Evolutionary conservation across 2,329 filamentous ascomycete species (phyloP).

Genomic region (Xylaria multiplex): DNA sequence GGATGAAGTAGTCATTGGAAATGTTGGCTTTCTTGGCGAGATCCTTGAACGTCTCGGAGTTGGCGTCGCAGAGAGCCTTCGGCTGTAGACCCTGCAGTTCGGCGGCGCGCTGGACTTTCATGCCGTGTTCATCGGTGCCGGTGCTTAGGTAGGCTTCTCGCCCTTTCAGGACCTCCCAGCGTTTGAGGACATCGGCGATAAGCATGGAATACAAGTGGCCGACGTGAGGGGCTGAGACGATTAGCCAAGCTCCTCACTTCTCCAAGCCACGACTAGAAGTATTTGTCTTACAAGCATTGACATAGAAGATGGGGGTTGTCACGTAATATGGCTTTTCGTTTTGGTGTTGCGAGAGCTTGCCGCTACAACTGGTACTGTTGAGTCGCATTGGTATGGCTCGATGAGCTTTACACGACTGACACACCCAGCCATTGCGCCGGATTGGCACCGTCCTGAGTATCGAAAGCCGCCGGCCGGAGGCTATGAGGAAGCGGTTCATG

Average conservation of each 20-base stretch:
- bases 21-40: constrained; percentile 77
- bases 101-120: constrained; percentile 95
- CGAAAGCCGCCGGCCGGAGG: constrained; percentile 36
- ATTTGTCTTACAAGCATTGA: constrained; percentile 81
- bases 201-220: constrained; percentile 96
- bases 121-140: constrained; percentile 95
- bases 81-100: constrained; percentile 74
- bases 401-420: constrained; percentile 42
- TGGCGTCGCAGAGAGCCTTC: constrained; percentile 88
- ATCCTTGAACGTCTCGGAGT: constrained; percentile 80
- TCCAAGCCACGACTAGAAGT: background rate
- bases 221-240: constrained; percentile 80
- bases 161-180: constrained; percentile 85
- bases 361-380: constrained; percentile 20
- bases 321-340: constrained; percentile 86
- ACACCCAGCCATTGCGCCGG: constrained; percentile 42
- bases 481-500: constrained; percentile 40
- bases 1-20: constrained; percentile 86
- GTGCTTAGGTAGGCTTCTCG: constrained; percentile 79
- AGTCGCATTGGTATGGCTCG: constrained; percentile 39
- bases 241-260: constrained; percentile 35
- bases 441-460: constrained; percentile 27
- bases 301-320: constrained; percentile 98
- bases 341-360: constrained; percentile 18
- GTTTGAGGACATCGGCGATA: constrained; percentile 88